Conservation (phyloP, 2,329 filamentous ascomycete genomes). For the Colletotrichum sp. region DNA sequence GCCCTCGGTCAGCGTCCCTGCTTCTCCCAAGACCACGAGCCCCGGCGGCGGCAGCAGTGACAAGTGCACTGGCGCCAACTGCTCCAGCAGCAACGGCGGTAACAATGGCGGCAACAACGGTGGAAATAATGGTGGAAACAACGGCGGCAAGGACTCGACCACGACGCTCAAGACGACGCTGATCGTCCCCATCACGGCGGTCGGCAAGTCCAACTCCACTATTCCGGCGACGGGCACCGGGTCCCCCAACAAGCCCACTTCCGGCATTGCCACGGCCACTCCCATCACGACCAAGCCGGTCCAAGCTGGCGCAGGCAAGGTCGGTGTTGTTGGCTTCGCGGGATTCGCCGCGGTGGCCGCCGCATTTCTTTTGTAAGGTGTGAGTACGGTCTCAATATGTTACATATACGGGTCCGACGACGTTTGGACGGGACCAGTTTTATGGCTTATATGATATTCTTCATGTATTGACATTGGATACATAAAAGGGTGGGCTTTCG, state of each 20-base stretch:
- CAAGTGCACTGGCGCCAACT: not conserved
- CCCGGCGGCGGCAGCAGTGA: not conserved
- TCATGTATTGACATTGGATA: not conserved
- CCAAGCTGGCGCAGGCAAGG: slow-evolving; percentile 17
- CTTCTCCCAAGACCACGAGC: not conserved
- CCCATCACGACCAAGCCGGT: slow-evolving; percentile 13
- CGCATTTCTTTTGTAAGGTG: slow-evolving; percentile 5
- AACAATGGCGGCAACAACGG: not conserved
- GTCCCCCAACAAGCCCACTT: not conserved
- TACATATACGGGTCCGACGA: not conserved
- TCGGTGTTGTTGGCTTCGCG: slow-evolving; percentile 9
- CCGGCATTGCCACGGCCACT: not conserved
- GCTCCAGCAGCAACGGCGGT: not conserved
- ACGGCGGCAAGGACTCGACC: not conserved
- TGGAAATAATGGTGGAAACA: not conserved
- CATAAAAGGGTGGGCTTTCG: not conserved
- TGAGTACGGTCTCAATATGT: not conserved
- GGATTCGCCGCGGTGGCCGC: slow-evolving; percentile 24
- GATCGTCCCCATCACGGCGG: not conserved
- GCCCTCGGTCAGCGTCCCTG: not conserved
- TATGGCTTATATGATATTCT: not conserved
- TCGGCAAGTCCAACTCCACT: slow-evolving; percentile 13
- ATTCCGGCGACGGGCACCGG: not conserved
- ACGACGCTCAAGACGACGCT: slow-evolving; percentile 3
- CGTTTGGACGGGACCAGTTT: not conserved